Conservation (phyloP, 2,329 filamentous ascomycete species). For the Fusarium redolens region DNA sequence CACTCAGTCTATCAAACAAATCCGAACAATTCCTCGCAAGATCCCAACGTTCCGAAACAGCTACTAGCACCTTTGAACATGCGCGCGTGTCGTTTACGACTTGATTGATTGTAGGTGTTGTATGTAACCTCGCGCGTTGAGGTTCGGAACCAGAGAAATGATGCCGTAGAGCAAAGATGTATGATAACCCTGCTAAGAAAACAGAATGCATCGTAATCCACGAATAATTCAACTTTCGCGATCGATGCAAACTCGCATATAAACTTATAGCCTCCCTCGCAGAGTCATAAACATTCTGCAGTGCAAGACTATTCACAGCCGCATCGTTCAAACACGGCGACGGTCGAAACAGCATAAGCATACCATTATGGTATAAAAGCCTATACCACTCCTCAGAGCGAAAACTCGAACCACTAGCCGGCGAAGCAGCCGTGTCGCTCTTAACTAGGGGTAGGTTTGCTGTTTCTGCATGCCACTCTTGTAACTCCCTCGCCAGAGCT, state of each 20-base stretch:
- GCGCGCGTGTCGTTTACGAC: conserved; percentile 56
- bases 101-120: conserved; percentile 54
- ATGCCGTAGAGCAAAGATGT: conserved; percentile 55
- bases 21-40: conserved; percentile 54
- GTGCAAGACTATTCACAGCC: conserved; percentile 37
- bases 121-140: conserved; percentile 32
- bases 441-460: conserved; percentile 43
- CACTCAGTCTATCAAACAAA: conserved; percentile 56
- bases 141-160: conserved; percentile 47
- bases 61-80: conserved; percentile 58
- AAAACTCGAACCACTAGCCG: conserved; percentile 52
- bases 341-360: conserved; percentile 56
- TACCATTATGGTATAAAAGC: conserved; percentile 56
- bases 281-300: conserved; percentile 54
- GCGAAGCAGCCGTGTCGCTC: conserved; percentile 30
- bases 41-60: conserved; percentile 57
- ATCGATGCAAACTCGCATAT: conserved; percentile 58
- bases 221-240: conserved; percentile 59
- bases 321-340: conserved; percentile 49
- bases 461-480: conserved; percentile 47
- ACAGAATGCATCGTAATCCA: conserved; percentile 62
- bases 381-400: conserved; percentile 56
- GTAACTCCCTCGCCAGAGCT: conserved; percentile 46
- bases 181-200: conserved; percentile 59
- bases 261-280: conserved; percentile 54